Evolutionary conservation across 345 rosid genomes (phyloP), one percentile per base, ranked within the genome.

Genomic region (Arabis alpina): DNA sequence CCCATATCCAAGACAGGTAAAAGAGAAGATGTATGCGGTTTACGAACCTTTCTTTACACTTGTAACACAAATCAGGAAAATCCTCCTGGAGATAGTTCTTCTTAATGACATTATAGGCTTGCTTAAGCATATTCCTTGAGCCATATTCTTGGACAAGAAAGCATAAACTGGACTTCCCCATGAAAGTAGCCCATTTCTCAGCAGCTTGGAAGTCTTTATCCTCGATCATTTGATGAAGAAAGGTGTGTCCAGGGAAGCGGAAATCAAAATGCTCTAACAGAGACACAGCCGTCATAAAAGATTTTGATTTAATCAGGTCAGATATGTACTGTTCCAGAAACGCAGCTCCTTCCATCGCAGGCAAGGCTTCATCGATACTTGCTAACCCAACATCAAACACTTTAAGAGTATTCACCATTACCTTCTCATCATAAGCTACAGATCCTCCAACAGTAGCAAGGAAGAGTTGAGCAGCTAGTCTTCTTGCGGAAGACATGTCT

Each of bases 131-230:
- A 76, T 88, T 83, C 77, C 86, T 85, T n/a, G 84, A 79, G 30
- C 70, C 83, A 76, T 87, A 94, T 73, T 85, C 89, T 73, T 68
- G 84, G 24, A 89, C 90, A 50, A 94, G 95, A 51, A 80, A 1
- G 56, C 87, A 79, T 76, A 89, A 71, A 88, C 89, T 81, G 42
- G 90, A 77, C 73, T 81, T 85, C 57, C 99, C 99, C 89, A 91
- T 88, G 83, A 87, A 88, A 15, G 85, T 83, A 42, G 99, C 96
- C 96, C 96, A 94, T 74, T 78, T 91, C 82, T 91, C 99, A 23
- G 99, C 96, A 54, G 99, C 93, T 81, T 64, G 77, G 68, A 75
- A 82, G 64, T 91, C 88, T 64, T 81, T 84, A 16, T 85, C 86
- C 64, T 86, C 83, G 78, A 94, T 66, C 96, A 94, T 87, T 74